Evolutionary conservation across 345 rosid species (phyloP).

Genomic region (Boechera divaricarpa): DNA sequence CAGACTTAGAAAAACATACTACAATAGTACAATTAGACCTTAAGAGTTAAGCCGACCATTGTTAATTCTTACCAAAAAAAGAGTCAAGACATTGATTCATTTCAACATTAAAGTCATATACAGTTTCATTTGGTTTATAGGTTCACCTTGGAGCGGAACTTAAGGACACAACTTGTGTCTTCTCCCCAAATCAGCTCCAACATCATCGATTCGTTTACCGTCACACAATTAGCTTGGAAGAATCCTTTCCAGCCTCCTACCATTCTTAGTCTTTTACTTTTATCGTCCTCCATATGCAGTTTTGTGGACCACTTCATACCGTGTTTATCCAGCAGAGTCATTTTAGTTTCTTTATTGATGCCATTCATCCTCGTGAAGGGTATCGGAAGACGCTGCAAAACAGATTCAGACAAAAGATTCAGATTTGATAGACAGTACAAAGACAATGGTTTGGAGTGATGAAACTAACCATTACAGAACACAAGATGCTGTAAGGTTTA

Average conservation of each 20-base stretch:
- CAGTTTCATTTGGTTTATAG: conserved; percentile 11
- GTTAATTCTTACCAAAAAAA: background rate
- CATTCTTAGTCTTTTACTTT: background rate
- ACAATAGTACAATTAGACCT: background rate
- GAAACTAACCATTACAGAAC: conserved; percentile 25
- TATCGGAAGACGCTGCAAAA: conserved; percentile 28
- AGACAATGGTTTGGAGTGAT: background rate
- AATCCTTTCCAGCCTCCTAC: conserved; percentile 26
- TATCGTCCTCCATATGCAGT: background rate
- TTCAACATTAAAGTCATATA: background rate
- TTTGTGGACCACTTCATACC: conserved; percentile 30
- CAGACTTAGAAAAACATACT: background rate
- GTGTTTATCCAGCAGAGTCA: conserved; percentile 32
- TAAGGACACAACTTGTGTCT: conserved; percentile 28
- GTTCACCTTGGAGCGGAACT: conserved; percentile 33
- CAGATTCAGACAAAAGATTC: background rate
- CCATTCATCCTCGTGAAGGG: conserved; percentile 12
- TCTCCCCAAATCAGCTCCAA: conserved; percentile 31
- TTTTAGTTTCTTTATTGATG: conserved; percentile 16
- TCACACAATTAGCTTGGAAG: conserved; percentile 34
- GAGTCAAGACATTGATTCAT: background rate
- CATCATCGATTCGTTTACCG: conserved; percentile 12
- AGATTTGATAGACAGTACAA: background rate
- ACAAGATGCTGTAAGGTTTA: background rate
- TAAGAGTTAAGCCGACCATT: background rate